Base-by-base conservation (phyloP, 2,329 filamentous ascomycete species). In the Aphanocladium album region DNA sequence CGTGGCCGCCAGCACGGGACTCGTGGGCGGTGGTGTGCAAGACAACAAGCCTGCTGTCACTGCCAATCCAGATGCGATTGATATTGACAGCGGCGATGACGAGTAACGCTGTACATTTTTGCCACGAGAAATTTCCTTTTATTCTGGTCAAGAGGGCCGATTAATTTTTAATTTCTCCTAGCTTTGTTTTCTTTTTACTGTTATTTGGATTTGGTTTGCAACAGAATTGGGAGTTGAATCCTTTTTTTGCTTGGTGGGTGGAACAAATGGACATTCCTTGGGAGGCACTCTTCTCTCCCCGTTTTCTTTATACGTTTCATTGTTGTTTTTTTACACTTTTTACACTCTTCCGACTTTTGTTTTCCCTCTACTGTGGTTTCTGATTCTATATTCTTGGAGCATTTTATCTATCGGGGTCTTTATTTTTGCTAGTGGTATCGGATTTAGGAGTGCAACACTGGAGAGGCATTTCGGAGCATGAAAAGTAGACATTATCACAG, bases 41-140 rank as follows among this genome's bases (percentile, higher is more conserved):
- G 63, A 49, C 2, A 56, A 62, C n/a, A 73, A 79, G 61, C 70
- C 73, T 45, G 72, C 75, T 19, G 77, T 80, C 21, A 76, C 84
- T 14, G 80, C 83, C 6, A 96, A 96, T 70, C 91, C 92, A 2
- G 92, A 96, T 70, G 91, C 90, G 25, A 95, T 96, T 71, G 85
- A 91, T 69, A 81, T 92, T 66, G 89, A 95, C 73, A 87, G 78
- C 64, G 80, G 89, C 75, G 87, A 90, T 71, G 86, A 89, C 66
- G 79, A 74, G 80, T 60, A 43, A 60, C 51, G 60, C 49, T 39
- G 23, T 47, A 30, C 17, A 19, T 35, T 30, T 9, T 55, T 4
- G 25, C 9, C 11, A 30, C 17, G 39, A 11, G 45, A 37, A 49
- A 43, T 51, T 5, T 43, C n/a, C 17, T 7, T 27, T 35, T 41